phyloP scores from a whole-genome alignment of 2,329 filamentous ascomycete genomes.

The Cladosporium austrohemisphaericum region DNA sequence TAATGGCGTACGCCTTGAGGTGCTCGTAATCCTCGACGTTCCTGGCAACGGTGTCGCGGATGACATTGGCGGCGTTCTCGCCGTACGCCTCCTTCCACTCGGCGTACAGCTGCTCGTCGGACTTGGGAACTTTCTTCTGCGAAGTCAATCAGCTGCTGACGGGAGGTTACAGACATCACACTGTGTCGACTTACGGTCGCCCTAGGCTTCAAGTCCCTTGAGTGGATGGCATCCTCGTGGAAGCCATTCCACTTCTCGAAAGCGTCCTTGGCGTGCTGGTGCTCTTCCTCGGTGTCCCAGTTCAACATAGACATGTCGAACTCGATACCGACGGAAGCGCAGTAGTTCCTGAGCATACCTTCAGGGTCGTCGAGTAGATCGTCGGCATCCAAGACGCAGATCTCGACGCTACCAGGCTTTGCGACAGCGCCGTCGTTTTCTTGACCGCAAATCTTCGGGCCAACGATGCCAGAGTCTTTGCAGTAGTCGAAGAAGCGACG shows the following conservation, averaged over 20 bases:
- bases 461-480: conserved; percentile 63
- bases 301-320: conserved; percentile 75
- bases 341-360: conserved; percentile 72
- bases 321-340: conserved; percentile 72
- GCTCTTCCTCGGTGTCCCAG: conserved; percentile 75
- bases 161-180: background rate
- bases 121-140: conserved; percentile 59
- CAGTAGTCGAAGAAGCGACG: conserved; percentile 85
- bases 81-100: conserved; percentile 76
- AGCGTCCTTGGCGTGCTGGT: conserved; percentile 62
- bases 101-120: conserved; percentile 61
- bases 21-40: conserved; percentile 77
- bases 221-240: conserved; percentile 90
- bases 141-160: conserved; percentile 12
- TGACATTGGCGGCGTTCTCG: conserved; percentile 64
- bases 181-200: conserved; percentile 48
- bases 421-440: conserved; percentile 32
- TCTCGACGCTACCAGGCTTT: conserved; percentile 47
- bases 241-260: conserved; percentile 98
- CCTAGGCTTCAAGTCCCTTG: conserved; percentile 69
- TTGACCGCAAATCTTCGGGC: conserved; percentile 59
- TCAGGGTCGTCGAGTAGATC: conserved; percentile 85
- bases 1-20: conserved; percentile 71
- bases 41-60: conserved; percentile 66
- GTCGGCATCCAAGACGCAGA: conserved; percentile 90